Evolutionary conservation across 2,329 filamentous ascomycete genomes (phyloP).

Genomic region (Penicillium capsulatum): DNA sequence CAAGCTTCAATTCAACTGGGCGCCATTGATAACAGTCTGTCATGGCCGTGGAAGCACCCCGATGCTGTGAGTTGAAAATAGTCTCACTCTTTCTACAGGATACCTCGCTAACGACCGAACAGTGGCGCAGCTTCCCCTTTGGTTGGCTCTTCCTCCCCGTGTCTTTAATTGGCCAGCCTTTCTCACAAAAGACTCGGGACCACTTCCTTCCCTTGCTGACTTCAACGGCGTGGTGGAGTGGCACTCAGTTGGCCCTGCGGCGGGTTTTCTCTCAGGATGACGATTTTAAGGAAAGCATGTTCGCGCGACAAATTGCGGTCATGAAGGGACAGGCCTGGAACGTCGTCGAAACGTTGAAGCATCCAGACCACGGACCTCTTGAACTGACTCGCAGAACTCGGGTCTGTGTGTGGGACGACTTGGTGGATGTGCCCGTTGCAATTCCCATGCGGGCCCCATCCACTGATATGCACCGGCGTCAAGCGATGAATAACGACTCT

Average conservation of each 20-base stretch:
- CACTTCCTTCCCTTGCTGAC: slow-evolving; percentile 96
- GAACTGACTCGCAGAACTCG: slow-evolving; percentile 86
- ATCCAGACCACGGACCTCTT: slow-evolving; percentile 82
- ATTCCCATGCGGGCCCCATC: slow-evolving; percentile 83
- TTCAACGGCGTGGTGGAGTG: slow-evolving; percentile 93
- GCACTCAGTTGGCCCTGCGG: slow-evolving; percentile 82
- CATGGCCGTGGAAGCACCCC: slow-evolving; percentile 98
- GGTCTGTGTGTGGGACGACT: slow-evolving; percentile 96
- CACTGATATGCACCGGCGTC: slow-evolving; percentile 72
- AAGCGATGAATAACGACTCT: slow-evolving; percentile 50
- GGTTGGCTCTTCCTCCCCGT: slow-evolving; percentile 98
- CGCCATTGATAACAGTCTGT: slow-evolving; percentile 95
- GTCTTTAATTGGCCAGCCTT: slow-evolving; percentile 90
- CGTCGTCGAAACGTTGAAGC: slow-evolving; percentile 94
- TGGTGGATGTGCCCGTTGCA: slow-evolving; percentile 92
- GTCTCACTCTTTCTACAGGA: slow-evolving; percentile 25
- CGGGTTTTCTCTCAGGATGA: slow-evolving; percentile 85
- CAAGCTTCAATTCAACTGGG: slow-evolving; percentile 69
- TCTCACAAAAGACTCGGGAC: slow-evolving; percentile 86
- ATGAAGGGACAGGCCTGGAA: slow-evolving; percentile 99
- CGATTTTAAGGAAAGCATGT: slow-evolving; percentile 98
- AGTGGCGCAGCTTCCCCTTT: slow-evolving; percentile 87
- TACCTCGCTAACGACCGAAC: slow-evolving; percentile 20
- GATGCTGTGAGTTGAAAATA: slow-evolving; percentile 61
- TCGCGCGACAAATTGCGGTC: slow-evolving; percentile 93